Evolutionary conservation across 495 filamentous ascomycete species (phyloP).

Genomic region (Entonaema liquescens): DNA sequence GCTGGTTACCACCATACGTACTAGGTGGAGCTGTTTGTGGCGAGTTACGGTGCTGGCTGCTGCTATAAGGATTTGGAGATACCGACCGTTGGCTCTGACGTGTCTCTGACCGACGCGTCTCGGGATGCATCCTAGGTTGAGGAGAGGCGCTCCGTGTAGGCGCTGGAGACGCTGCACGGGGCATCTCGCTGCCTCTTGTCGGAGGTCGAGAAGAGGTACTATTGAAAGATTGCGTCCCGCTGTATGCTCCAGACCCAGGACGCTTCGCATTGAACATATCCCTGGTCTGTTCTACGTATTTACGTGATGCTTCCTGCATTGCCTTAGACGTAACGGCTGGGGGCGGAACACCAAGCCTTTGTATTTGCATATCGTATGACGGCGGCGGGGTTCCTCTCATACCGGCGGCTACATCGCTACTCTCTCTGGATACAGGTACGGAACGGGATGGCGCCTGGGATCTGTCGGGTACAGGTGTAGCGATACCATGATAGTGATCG

Average conservation of each 20-base stretch:
- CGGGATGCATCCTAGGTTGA: conserved; percentile 52
- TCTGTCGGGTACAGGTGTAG: conserved; percentile 72
- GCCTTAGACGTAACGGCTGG: conserved; percentile 90
- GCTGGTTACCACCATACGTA: conserved; percentile 39
- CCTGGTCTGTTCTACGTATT: conserved; percentile 83
- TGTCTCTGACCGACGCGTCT: conserved; percentile 42
- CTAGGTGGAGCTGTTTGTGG: conserved; percentile 35
- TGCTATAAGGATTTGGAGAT: conserved; percentile 41
- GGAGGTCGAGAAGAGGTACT: conserved; percentile 51
- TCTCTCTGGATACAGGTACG: conserved; percentile 59
- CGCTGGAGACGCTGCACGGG: conserved; percentile 60
- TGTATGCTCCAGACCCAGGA: conserved; percentile 49
- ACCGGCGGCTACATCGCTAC: conserved; percentile 56
- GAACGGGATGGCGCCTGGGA: conserved; percentile 47
- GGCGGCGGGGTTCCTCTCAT: conserved; percentile 81
- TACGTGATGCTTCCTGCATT: conserved; percentile 92
- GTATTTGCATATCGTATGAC: conserved; percentile 77
- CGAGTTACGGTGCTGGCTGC: conserved; percentile 45
- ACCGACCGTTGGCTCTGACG: conserved; percentile 56
- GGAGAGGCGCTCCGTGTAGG: conserved; percentile 62
- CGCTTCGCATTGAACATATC: conserved; percentile 73
- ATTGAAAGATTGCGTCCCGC: conserved; percentile 31
- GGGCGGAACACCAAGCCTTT: conserved; percentile 87
- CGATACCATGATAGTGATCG: conserved; percentile 90
- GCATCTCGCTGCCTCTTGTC: conserved; percentile 58